phyloP scores from a whole-genome alignment of 306 rosid species.

The Vigna hirtella region DNA sequence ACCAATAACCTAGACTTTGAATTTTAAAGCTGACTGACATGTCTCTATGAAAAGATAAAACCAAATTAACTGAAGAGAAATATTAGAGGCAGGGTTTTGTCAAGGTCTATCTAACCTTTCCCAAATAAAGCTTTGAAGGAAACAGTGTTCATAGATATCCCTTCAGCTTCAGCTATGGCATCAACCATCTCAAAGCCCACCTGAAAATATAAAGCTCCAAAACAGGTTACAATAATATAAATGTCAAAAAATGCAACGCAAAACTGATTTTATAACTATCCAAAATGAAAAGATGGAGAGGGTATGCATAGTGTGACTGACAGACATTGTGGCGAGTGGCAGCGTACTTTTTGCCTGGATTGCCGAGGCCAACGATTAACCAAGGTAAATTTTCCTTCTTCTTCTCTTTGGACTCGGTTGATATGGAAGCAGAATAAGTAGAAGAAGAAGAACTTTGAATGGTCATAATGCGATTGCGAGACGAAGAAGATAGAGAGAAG shows the following conservation, averaged over 20 bases:
- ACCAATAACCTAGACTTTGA: slow-evolving; percentile 21
- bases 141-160: slow-evolving; percentile 69
- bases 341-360: slow-evolving; percentile 72
- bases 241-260: too few species aligned
- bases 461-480: slow-evolving; percentile 23
- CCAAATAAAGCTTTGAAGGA: slow-evolving; percentile 88
- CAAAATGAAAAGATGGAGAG: not conserved
- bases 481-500: slow-evolving; percentile 23
- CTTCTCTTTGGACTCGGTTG: slow-evolving; percentile 45
- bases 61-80: slow-evolving; percentile 34
- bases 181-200: slow-evolving; percentile 98
- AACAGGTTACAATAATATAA: not conserved
- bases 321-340: slow-evolving; percentile 82
- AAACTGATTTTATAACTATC: not conserved
- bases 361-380: slow-evolving; percentile 89
- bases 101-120: slow-evolving; percentile 58
- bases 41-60: not conserved
- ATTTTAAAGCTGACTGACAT: not conserved
- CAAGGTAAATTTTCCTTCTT: slow-evolving; percentile 56
- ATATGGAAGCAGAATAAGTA: slow-evolving; percentile 7
- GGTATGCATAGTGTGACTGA: slow-evolving; percentile 39
- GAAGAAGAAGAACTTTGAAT: slow-evolving; percentile 33
- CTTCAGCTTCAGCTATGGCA: slow-evolving; percentile 88
- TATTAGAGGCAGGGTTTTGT: not conserved
- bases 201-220: slow-evolving; percentile 50